These are phyloP conservation scores for Blastocladiella britannica DNA, from an alignment of 192 early-diverging fungal species.

Conservation along the genomic window DNA sequence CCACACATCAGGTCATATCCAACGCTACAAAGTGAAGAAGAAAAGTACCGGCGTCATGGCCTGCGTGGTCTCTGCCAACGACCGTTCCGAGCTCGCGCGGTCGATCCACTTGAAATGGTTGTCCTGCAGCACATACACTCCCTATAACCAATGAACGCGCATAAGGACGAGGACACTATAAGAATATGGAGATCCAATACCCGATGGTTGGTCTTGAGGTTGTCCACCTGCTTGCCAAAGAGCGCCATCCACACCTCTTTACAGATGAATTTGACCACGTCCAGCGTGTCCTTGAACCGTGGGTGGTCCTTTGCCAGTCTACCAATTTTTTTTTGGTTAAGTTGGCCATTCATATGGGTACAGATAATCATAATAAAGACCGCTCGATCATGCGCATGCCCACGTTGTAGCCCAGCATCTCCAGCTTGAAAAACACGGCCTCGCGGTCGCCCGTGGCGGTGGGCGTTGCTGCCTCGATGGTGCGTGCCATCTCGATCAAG, in stretches of 20 bases:
- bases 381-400: constrained; percentile 72
- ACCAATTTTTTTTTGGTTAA: background rate
- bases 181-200: constrained; percentile 13
- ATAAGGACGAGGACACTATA: background rate
- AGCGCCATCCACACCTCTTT: constrained; percentile 90
- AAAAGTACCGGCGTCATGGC: background rate
- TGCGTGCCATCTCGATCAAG: constrained; percentile 52
- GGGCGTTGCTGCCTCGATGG: constrained; percentile 26
- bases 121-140: constrained; percentile 94
- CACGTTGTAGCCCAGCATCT: constrained; percentile 74
- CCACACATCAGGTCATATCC: background rate
- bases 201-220: constrained; percentile 94
- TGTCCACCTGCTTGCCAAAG: constrained; percentile 96
- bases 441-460: constrained; percentile 42
- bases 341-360: too few species aligned
- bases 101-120: constrained; percentile 91
- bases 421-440: constrained; percentile 74
- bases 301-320: constrained; percentile 68
- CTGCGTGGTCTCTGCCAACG: constrained; percentile 4
- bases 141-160: constrained; percentile 20
- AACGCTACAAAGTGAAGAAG: background rate
- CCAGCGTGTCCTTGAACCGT: constrained; percentile 80
- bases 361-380: constrained; percentile 11
- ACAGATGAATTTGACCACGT: constrained; percentile 97
- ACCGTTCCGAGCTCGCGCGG: constrained; percentile 56